These are phyloP conservation scores for Aspergillus niger DNA, from an alignment of 2,329 filamentous ascomycete genomes.

Conservation along the genomic window DNA sequence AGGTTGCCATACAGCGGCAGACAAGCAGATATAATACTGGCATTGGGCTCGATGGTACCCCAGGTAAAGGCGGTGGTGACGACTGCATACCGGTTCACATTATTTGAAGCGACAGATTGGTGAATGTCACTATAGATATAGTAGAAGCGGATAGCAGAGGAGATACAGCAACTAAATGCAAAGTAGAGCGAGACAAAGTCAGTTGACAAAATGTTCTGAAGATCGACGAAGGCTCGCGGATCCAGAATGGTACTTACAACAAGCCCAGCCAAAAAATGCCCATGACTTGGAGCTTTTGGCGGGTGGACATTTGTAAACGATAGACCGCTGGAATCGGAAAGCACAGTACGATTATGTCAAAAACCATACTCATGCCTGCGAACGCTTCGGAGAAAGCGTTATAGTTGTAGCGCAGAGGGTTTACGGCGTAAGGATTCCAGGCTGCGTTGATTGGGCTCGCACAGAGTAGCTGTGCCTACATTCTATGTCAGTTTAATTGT, in stretches of 20 bases:
- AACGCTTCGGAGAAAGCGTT: background rate
- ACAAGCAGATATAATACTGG: slow-evolving; percentile 1
- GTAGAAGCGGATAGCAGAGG: slow-evolving; percentile 2
- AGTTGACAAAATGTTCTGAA: no score
- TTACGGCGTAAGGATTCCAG: background rate
- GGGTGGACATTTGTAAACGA: background rate
- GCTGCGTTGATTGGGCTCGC: background rate
- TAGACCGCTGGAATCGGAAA: slow-evolving; percentile 6
- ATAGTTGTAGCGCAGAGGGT: slow-evolving; percentile 3
- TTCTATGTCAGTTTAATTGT: background rate
- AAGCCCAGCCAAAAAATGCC: slow-evolving; percentile 9
- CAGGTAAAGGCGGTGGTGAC: background rate
- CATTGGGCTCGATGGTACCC: slow-evolving; percentile 5
- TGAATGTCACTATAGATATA: slow-evolving; percentile 1
- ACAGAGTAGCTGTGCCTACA: background rate
- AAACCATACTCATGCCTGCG: slow-evolving; percentile 6
- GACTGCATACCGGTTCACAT: background rate
- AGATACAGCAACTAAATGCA: background rate
- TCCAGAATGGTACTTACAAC: background rate
- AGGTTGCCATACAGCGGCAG: slow-evolving; percentile 1
- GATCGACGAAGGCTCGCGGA: no score
- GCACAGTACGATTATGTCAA: slow-evolving; percentile 5
- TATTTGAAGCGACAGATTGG: background rate
- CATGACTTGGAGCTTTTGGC: slow-evolving; percentile 2
- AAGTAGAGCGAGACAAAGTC: no score